Evolutionary conservation across 78 protist species (phyloP).

Genomic region (Salpingoeca rosetta): DNA sequence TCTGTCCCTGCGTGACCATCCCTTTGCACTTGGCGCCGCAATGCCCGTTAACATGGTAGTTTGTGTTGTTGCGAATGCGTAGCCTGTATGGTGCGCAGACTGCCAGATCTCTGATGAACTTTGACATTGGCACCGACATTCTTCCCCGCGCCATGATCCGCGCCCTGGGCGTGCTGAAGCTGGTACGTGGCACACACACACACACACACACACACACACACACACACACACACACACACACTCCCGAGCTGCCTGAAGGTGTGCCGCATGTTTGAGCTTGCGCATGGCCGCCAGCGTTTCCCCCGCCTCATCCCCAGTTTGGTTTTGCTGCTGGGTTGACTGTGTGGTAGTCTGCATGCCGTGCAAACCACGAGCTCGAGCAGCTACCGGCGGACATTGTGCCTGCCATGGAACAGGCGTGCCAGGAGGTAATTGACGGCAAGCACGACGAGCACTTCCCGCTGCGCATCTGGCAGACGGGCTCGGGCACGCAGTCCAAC

Average conservation of each 20-base stretch:
- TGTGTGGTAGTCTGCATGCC: slow-evolving; percentile 48
- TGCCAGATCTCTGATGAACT: slow-evolving; percentile 71
- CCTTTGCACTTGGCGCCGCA: too few species aligned
- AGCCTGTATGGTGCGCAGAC: slow-evolving; percentile 84
- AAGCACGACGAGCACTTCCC: slow-evolving; percentile 84
- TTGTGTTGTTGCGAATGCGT: too few species aligned
- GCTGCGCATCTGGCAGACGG: slow-evolving; percentile 83
- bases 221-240: too few species aligned
- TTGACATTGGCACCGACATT: slow-evolving; percentile 51
- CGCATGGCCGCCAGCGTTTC: background rate
- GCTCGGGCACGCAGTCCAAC: slow-evolving; percentile 91
- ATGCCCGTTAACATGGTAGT: too few species aligned
- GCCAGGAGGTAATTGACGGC: slow-evolving; percentile 64
- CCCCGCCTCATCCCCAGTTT: background rate
- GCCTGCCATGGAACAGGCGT: slow-evolving; percentile 60
- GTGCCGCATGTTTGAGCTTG: too few species aligned
- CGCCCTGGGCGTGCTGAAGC: slow-evolving; percentile 81
- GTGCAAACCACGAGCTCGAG: slow-evolving; percentile 33
- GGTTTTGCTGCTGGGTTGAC: background rate
- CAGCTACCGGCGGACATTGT: slow-evolving; percentile 53
- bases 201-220: too few species aligned
- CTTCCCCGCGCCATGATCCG: slow-evolving; percentile 33
- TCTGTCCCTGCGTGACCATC: too few species aligned
- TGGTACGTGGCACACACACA: too few species aligned
- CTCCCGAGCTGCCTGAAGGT: too few species aligned